Conservation (phyloP, 2,329 filamentous ascomycete species). For the Verticillium alfalfae region DNA sequence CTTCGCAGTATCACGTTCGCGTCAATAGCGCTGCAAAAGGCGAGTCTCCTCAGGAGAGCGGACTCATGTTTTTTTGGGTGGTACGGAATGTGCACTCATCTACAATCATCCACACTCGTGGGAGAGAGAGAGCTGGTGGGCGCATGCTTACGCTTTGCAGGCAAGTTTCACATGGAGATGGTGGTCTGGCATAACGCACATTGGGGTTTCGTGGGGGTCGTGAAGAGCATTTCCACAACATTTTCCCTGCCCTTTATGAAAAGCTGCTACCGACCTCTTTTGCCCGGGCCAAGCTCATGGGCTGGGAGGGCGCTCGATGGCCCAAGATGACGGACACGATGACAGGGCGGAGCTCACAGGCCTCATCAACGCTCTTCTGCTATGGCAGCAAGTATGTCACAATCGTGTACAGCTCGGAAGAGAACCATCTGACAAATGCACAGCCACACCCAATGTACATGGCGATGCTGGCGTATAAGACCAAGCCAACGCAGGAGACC, state of each 20-base stretch:
- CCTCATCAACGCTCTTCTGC: slow-evolving; percentile 53
- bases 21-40: slow-evolving; percentile 32
- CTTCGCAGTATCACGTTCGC: slow-evolving; percentile 36
- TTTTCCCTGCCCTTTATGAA: slow-evolving; percentile 22
- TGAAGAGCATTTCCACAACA: slow-evolving; percentile 25
- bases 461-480: slow-evolving; percentile 39
- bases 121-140: slow-evolving; percentile 8
- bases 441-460: slow-evolving; percentile 53
- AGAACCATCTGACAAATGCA: background rate
- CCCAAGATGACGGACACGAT: slow-evolving; percentile 48
- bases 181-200: slow-evolving; percentile 34
- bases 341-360: slow-evolving; percentile 30
- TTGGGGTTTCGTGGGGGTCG: slow-evolving; percentile 34
- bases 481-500: slow-evolving; percentile 23
- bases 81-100: slow-evolving; percentile 23
- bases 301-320: slow-evolving; percentile 27
- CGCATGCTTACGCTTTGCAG: slow-evolving; percentile 21
- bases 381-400: slow-evolving; percentile 49
- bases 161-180: slow-evolving; percentile 38
- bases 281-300: slow-evolving; percentile 18
- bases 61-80: slow-evolving; percentile 31
- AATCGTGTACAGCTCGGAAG: background rate
- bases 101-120: background rate
- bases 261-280: slow-evolving; percentile 16
- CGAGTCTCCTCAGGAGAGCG: slow-evolving; percentile 33